phyloP scores from a whole-genome alignment of 2,329 filamentous ascomycete species.

The Aureobasidium sp. region DNA sequence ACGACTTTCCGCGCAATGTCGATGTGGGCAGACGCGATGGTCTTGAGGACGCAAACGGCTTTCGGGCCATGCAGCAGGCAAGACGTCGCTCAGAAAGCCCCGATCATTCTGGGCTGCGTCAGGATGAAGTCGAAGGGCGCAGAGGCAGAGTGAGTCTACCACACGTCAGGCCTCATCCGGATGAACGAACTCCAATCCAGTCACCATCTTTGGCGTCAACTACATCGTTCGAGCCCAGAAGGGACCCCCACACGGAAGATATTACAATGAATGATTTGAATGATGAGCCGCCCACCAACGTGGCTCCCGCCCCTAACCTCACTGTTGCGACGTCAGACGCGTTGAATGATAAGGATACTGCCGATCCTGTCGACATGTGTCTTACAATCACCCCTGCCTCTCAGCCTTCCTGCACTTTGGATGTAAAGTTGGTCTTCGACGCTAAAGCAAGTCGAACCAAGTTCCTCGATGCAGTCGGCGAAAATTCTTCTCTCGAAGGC shows the following conservation, averaged over 20 bases:
- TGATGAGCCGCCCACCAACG: neutral
- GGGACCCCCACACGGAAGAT: neutral
- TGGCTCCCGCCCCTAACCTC: no score
- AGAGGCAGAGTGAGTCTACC: neutral
- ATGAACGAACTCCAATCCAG: neutral
- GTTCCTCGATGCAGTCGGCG: neutral
- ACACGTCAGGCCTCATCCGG: neutral
- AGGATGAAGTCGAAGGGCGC: neutral
- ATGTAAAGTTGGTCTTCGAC: neutral
- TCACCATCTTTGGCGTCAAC: neutral
- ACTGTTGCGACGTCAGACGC: neutral
- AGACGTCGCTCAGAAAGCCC: neutral
- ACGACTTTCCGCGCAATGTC: neutral
- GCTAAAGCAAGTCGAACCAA: neutral
- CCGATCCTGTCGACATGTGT: neutral
- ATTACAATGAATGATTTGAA: neutral
- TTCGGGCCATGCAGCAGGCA: neutral
- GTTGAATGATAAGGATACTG: neutral
- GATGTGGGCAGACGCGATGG: neutral
- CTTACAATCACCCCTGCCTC: neutral
- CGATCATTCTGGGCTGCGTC: neutral
- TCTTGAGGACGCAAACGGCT: neutral
- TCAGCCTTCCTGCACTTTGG: neutral
- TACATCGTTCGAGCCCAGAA: neutral
- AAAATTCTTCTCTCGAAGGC: neutral